A percentile compares a stretch with the other conserved stretches of the same genome.
phyloP scores from a whole-genome alignment of 768 basidiomycete genomes.

The Serendipita sp. region DNA sequence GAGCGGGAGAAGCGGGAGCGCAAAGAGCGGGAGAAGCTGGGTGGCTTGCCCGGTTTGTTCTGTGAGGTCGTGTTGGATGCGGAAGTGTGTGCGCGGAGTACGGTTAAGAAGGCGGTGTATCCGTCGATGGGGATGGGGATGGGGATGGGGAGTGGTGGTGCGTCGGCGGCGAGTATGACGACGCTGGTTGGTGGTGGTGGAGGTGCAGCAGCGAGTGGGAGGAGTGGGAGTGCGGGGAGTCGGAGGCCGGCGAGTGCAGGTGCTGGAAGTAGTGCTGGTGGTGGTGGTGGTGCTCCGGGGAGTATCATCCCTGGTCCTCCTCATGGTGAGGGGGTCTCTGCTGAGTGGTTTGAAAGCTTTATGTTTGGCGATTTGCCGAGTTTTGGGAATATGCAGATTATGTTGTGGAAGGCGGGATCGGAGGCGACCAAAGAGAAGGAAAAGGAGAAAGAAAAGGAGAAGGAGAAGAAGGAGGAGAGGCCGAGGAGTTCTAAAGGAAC shows the following conservation, averaged over 20 bases:
- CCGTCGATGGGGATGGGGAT: neutral
- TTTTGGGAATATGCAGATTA: constrained; percentile 52
- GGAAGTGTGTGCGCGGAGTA: constrained; percentile 63
- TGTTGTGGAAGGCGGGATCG: constrained; percentile 37
- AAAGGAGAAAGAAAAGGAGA: constrained; percentile 1
- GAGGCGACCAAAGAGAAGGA: constrained; percentile 1
- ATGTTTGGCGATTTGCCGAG: constrained; percentile 61
- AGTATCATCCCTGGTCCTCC: no score
- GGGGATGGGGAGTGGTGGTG: neutral
- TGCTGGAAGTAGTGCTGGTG: no score
- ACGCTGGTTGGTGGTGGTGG: no score
- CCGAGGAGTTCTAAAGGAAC: constrained; percentile 3
- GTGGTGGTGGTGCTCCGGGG: no score
- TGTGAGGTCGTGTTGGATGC: constrained; percentile 53
- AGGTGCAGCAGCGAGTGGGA: no score
- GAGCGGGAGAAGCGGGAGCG: neutral
- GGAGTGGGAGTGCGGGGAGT: no score
- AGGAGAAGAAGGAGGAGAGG: neutral
- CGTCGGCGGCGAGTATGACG: no score
- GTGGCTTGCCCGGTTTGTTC: constrained; percentile 42
- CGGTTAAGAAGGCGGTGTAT: constrained; percentile 34
- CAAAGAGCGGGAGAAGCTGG: neutral
- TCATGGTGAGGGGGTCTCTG: neutral
- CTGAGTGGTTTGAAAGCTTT: constrained; percentile 73
- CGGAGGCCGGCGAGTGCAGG: no score